phyloP scores from a whole-genome alignment of 768 basidiomycete species.

The Fomitopsis serialis region DNA sequence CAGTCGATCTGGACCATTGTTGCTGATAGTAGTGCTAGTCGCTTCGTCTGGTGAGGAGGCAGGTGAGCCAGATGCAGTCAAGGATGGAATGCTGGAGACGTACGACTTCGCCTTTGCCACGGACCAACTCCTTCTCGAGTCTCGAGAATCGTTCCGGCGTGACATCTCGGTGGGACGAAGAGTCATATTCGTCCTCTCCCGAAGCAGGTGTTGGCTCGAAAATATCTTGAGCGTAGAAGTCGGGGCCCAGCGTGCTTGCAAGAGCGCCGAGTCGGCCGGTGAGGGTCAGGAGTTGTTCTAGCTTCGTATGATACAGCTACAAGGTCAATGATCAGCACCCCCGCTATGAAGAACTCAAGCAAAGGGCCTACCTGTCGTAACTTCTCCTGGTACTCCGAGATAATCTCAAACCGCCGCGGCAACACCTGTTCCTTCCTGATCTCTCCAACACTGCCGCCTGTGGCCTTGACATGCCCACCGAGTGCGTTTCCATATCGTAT shows the following conservation, averaged over 20 bases:
- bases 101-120: constrained; percentile 84
- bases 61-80: neutral
- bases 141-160: constrained; percentile 75
- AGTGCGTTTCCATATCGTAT: constrained; percentile 61
- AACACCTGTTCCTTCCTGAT: constrained; percentile 67
- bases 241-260: constrained; percentile 52
- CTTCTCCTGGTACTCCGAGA: constrained; percentile 71
- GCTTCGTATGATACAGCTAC: constrained; percentile 47
- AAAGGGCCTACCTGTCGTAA: constrained; percentile 61
- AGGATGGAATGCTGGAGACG: constrained; percentile 24
- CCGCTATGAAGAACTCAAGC: neutral
- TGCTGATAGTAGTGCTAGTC: constrained; percentile 55
- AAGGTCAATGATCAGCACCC: neutral
- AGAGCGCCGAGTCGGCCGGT: constrained; percentile 59
- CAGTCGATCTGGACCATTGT: constrained; percentile 76
- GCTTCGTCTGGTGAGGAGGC: constrained; percentile 45
- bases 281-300: constrained; percentile 68
- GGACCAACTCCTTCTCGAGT: constrained; percentile 79
- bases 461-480: constrained; percentile 65
- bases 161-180: constrained; percentile 55
- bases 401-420: constrained; percentile 64
- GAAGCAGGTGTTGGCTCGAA: constrained; percentile 39
- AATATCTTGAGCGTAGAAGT: constrained; percentile 55
- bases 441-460: constrained; percentile 60
- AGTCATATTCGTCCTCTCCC: constrained; percentile 36